Conservation (phyloP, 306 rosid species). For the Vachellia pachyceras region DNA sequence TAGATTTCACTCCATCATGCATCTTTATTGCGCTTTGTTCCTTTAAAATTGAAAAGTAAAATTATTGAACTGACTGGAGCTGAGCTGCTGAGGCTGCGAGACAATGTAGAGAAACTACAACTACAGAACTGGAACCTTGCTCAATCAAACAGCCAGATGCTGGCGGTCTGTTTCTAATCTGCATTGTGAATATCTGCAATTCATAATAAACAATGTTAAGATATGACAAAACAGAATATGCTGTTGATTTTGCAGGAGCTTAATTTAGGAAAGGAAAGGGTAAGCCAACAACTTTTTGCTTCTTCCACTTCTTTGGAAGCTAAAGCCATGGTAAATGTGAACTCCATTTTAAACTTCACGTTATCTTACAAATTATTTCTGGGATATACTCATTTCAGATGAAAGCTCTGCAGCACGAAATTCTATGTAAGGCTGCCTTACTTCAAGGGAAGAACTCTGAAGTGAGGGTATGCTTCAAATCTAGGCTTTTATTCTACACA, state of each 20-base stretch:
- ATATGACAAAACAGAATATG: neutral
- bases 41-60: slow-evolving; percentile 59
- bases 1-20: neutral
- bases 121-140: slow-evolving; percentile 85
- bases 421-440: slow-evolving; percentile 72
- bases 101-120: slow-evolving; percentile 73
- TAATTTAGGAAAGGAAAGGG: slow-evolving; percentile 80
- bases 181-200: neutral
- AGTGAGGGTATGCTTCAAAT: slow-evolving; percentile 52
- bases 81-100: slow-evolving; percentile 67
- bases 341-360: neutral
- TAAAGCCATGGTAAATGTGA: neutral
- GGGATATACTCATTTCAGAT: slow-evolving; percentile 51
- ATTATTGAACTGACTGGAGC: slow-evolving; percentile 67
- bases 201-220: neutral
- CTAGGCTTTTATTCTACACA: neutral
- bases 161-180: slow-evolving; percentile 54
- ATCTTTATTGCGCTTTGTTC: slow-evolving; percentile 12
- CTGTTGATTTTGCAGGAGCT: slow-evolving; percentile 65
- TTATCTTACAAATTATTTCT: neutral
- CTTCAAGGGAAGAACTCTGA: slow-evolving; percentile 62
- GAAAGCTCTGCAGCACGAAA: slow-evolving; percentile 73
- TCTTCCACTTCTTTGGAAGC: slow-evolving; percentile 5
- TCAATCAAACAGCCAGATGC: slow-evolving; percentile 78
- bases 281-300: slow-evolving; percentile 38